A percentile compares a stretch with the other conserved stretches of the same genome.
These are phyloP conservation scores for Talaromyces borbonicus DNA, from an alignment of 495 filamentous ascomycete species.

Conservation along the genomic window DNA sequence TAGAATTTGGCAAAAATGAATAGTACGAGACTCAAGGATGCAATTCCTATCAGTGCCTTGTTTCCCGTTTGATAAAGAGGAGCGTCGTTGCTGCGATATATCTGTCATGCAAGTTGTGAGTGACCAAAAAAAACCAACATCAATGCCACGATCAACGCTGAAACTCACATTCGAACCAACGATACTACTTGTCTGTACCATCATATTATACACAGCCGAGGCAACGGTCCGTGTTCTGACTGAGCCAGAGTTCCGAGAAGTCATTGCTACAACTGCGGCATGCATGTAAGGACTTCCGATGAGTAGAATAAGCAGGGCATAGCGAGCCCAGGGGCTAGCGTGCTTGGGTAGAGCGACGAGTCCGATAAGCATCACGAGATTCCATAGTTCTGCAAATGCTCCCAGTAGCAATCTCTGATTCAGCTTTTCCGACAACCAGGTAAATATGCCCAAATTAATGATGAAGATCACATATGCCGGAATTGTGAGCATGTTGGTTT, in stretches of 20 bases:
- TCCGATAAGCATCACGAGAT: slow-evolving; percentile 42
- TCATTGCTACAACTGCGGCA: slow-evolving; percentile 59
- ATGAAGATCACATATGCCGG: slow-evolving; percentile 45
- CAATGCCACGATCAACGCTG: no score
- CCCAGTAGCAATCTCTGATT: slow-evolving; percentile 45
- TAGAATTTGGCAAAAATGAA: slow-evolving; percentile 50
- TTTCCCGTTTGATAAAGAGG: slow-evolving; percentile 60
- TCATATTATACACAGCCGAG: slow-evolving; percentile 65
- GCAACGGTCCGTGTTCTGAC: slow-evolving; percentile 58
- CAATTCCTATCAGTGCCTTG: slow-evolving; percentile 48
- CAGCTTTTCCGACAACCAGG: slow-evolving; percentile 44
- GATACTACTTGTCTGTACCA: slow-evolving; percentile 54
- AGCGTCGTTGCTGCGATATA: slow-evolving; percentile 56
- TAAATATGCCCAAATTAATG: slow-evolving; percentile 34
- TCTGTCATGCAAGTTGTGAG: slow-evolving; percentile 26
- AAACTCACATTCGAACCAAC: slow-evolving; percentile 47
- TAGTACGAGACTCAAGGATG: slow-evolving; percentile 42
- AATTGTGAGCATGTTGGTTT: slow-evolving; percentile 60
- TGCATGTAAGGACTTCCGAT: slow-evolving; percentile 54
- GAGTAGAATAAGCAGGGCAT: slow-evolving; percentile 39
- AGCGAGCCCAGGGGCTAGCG: slow-evolving; percentile 42
- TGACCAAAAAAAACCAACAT: slow-evolving; percentile 15
- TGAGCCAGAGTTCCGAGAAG: slow-evolving; percentile 55
- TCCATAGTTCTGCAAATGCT: slow-evolving; percentile 44
- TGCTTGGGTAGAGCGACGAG: slow-evolving; percentile 30